These are phyloP conservation scores for Vitis labrusca DNA, from an alignment of 164 flowering plant species.

Conservation along the genomic window DNA sequence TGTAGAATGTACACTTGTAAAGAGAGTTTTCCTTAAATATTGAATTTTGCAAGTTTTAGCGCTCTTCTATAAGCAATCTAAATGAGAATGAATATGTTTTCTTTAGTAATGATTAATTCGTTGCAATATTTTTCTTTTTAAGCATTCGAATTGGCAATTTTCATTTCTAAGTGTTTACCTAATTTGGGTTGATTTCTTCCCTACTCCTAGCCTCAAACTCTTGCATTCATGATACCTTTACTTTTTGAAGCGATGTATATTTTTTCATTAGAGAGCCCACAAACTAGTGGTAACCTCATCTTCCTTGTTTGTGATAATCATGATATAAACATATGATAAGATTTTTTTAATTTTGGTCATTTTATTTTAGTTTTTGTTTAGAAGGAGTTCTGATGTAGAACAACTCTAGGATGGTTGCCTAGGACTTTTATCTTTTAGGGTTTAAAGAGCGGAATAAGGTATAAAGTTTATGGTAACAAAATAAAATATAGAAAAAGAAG, in stretches of 20 bases:
- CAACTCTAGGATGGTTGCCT: no score
- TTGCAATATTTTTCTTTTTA: slow-evolving; percentile 17
- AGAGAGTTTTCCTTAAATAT: slow-evolving; percentile 83
- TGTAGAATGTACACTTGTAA: slow-evolving; percentile 74
- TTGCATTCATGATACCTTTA: slow-evolving; percentile 80
- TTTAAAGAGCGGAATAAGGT: no score
- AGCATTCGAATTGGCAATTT: slow-evolving; percentile 27
- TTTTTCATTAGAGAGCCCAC: slow-evolving; percentile 50
- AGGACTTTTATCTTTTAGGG: no score
- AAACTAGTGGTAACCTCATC: slow-evolving; percentile 46
- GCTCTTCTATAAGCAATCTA: neutral
- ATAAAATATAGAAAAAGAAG: no score
- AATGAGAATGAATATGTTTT: slow-evolving; percentile 1
- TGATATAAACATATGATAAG: neutral
- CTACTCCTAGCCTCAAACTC: slow-evolving; percentile 66
- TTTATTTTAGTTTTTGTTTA: neutral
- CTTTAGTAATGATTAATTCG: slow-evolving; percentile 12
- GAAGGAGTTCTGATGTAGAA: no score
- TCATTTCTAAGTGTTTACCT: slow-evolving; percentile 39
- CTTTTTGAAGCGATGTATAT: slow-evolving; percentile 81
- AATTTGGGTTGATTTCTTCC: slow-evolving; percentile 46
- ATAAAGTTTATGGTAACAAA: no score
- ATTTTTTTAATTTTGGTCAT: neutral
- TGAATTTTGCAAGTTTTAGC: slow-evolving; percentile 83
- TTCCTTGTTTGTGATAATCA: neutral